Base-by-base conservation (phyloP, 179 eudicot species). In the Kewa caespitosa region DNA sequence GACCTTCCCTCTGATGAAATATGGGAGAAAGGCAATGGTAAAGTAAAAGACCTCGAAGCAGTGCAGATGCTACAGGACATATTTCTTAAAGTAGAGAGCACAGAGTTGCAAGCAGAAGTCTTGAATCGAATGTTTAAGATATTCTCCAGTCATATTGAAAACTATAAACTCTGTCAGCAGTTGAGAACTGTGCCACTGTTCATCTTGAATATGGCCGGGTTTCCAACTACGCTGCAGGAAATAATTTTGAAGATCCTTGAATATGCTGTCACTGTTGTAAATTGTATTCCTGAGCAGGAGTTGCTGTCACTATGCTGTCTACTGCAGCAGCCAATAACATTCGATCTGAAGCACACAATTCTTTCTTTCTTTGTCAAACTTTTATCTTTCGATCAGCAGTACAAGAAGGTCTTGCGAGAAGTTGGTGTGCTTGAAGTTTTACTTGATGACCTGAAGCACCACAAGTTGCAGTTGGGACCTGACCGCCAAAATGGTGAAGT, bases 51-150 rank as follows among this genome's bases (percentile, higher is more conserved):
- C 77, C 89, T 94, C 43, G 98, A 96, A 84, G 99, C 99, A 65
- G 98, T 96, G 67, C 98, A 94, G 79, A 88, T 96, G 95, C 79
- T 96, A 87, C 99, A 94, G 84, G 99, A 96, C 79, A 92, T 96
- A 82, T 91, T 94, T 84, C 93, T 96, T 23, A 96, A 96, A 83
- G 90, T 94, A 61, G 90, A 90, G 78, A 88, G 91, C 84, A 92
- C 86, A 72, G 90, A 88, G 76, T 84, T 96, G 85, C 98, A 96
- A 88, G 93, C 91, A 43, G 99, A 96, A 81, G 98, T 96, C 38
- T 83, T 96, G 76, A 94, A 89, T 82, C 88, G 99, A 80, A 90
- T 96, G 91, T 96, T 96, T 67, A 96, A 90, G 84, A 94, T 96
- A 78, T 96, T 96, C 82, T 96, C 98, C 52, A 88, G 98, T 84